Base-by-base conservation (phyloP, 495 filamentous ascomycete species). In the Patellaria atrata region DNA sequence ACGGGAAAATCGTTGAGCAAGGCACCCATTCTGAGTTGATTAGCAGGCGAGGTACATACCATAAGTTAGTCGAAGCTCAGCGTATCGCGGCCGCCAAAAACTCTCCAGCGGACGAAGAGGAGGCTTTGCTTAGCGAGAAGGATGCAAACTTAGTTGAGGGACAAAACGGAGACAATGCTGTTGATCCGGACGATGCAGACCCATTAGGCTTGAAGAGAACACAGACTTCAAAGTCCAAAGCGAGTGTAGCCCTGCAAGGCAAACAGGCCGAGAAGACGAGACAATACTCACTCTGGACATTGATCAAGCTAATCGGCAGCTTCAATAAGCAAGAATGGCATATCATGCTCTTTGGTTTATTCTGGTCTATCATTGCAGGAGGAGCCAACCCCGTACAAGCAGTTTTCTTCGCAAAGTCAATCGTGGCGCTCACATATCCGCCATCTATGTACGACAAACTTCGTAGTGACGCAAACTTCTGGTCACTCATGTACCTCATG, bases 401-500 rank as follows among this genome's bases (percentile, higher is more conserved):
- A 13, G 76, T 94, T 41, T 79, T 96, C 53, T 92, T 94, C 45
- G 79, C 83, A 43, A 92, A 93, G 53, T 70, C 79, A 17, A 86
- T 97, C 55, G 70, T 54, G 18, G 61, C 79, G 1, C 58, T 85
- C 9, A 70, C 75, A 1, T 53, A 63, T 3, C 72, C 66, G 9
- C 45, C 47, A 10, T 38, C 25, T 3, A 22, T 59, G 47, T 70
- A 56, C 39, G 63, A 23, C 26, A 53, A 64, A 40, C 54, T 91
- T 23, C 67, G 76, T 30, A 62, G 66, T 2, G 72, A 80, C 26
- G 73, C 73, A 26, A 73, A 89, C 43, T 96, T 94, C 56, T 97
- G 89, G 87, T 73, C 71, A 22, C 54, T 75, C 38, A 94, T 97
- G 85, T 97, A 89, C 54, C 68, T 96, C 15, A 84, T 94, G 70